These are phyloP conservation scores for Berberis vulgaris DNA, from an alignment of 164 flowering plant genomes.

Conservation along the genomic window DNA sequence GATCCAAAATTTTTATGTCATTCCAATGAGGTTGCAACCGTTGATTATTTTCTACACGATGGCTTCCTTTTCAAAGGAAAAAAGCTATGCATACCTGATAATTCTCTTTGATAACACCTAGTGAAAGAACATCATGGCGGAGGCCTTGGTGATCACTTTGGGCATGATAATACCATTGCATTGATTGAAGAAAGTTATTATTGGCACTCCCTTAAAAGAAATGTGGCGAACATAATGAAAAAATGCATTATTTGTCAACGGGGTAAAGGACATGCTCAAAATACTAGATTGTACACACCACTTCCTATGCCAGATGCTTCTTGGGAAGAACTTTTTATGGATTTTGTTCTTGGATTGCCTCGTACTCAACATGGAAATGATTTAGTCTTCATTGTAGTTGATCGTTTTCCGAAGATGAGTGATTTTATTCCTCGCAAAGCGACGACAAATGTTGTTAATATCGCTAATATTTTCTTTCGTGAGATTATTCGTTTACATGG, in stretches of 20 bases:
- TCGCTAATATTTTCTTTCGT: not conserved
- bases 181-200: not conserved
- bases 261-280: not conserved
- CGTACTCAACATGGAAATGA: no score
- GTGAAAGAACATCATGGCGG: not conserved
- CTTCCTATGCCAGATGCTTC: not conserved
- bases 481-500: not conserved
- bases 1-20: no score
- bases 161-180: not conserved
- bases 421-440: no score
- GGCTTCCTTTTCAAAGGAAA: not conserved
- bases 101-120: not conserved
- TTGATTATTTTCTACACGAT: not conserved
- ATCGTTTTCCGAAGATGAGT: no score
- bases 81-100: not conserved
- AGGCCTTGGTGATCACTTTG: not conserved
- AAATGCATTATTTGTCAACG: no score
- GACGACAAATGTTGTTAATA: not conserved
- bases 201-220: no score
- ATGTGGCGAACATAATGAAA: no score
- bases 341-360: no score
- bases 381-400: no score
- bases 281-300: not conserved
- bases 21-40: not conserved
- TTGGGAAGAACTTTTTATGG: no score